phyloP scores from a whole-genome alignment of 345 rosid species.

The Pistacia integerrima region DNA sequence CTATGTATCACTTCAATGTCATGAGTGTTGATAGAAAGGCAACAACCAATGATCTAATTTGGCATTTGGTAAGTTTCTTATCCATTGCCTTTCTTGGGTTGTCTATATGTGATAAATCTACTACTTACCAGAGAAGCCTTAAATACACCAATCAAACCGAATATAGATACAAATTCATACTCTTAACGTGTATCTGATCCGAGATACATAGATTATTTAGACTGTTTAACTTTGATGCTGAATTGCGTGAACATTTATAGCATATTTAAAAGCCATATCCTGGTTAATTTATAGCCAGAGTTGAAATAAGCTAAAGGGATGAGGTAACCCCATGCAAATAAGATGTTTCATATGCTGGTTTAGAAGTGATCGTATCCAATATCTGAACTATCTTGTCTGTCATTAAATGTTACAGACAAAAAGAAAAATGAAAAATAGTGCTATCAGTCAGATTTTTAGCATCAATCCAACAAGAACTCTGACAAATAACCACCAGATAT shows the following conservation, averaged over 20 bases:
- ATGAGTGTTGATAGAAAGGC: neutral
- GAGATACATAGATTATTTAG: neutral
- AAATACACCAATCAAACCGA: neutral
- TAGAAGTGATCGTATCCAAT: neutral
- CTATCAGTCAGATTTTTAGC: conserved; percentile 4
- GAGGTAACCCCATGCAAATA: neutral
- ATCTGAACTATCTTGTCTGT: neutral
- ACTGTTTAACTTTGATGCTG: neutral
- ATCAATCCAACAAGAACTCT: neutral
- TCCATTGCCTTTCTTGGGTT: neutral
- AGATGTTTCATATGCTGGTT: neutral
- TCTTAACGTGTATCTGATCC: neutral
- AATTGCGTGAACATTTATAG: neutral
- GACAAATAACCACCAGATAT: neutral
- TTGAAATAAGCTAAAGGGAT: neutral
- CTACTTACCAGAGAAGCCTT: neutral
- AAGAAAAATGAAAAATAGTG: neutral
- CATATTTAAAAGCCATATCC: neutral
- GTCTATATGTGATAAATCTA: neutral
- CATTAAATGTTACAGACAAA: no score
- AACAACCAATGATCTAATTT: neutral
- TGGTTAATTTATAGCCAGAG: neutral
- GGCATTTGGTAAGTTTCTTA: neutral
- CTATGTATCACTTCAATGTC: neutral
- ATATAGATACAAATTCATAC: neutral